phyloP scores from a whole-genome alignment of 2,329 filamentous ascomycete genomes.

The Colletotrichum lentis region DNA sequence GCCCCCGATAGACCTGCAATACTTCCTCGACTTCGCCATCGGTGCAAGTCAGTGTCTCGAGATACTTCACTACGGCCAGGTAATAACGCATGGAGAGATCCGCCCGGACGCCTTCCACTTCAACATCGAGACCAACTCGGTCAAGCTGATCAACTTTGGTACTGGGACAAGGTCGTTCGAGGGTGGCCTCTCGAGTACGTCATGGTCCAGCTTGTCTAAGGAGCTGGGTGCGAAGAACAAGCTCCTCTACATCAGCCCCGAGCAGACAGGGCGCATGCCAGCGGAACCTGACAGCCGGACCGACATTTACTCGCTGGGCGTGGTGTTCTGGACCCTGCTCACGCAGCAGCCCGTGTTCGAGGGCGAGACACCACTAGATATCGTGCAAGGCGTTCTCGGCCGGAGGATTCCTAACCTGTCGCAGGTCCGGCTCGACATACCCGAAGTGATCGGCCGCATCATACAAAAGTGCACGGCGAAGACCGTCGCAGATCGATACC shows the following conservation, averaged over 20 bases:
- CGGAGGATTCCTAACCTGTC: constrained; percentile 81
- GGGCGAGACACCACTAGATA: constrained; percentile 82
- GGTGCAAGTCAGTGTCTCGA: constrained; percentile 87
- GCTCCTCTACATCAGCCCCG: constrained; percentile 89
- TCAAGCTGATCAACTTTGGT: constrained; percentile 85
- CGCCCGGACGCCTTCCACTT: constrained; percentile 92
- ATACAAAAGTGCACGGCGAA: constrained; percentile 94
- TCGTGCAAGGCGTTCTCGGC: constrained; percentile 87
- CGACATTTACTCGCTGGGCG: constrained; percentile 91
- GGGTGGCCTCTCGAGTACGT: constrained; percentile 83
- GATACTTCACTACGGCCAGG: constrained; percentile 87
- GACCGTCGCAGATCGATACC: constrained; percentile 85
- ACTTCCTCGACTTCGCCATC: constrained; percentile 90
- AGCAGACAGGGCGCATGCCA: constrained; percentile 92
- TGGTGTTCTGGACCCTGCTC: constrained; percentile 87
- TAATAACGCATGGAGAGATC: constrained; percentile 89
- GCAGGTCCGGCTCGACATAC: constrained; percentile 80
- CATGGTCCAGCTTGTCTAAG: constrained; percentile 84
- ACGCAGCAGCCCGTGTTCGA: constrained; percentile 83
- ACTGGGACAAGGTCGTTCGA: constrained; percentile 89
- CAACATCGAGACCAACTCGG: constrained; percentile 72
- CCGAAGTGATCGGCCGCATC: constrained; percentile 80
- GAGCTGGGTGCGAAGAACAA: constrained; percentile 89
- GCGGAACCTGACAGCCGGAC: constrained; percentile 91
- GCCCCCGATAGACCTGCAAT: constrained; percentile 72